Evolutionary conservation across 2,329 filamentous ascomycete species (phyloP), one percentile per base, ranked within the genome.

Genomic region (Aspergillus novoparasiticus): DNA sequence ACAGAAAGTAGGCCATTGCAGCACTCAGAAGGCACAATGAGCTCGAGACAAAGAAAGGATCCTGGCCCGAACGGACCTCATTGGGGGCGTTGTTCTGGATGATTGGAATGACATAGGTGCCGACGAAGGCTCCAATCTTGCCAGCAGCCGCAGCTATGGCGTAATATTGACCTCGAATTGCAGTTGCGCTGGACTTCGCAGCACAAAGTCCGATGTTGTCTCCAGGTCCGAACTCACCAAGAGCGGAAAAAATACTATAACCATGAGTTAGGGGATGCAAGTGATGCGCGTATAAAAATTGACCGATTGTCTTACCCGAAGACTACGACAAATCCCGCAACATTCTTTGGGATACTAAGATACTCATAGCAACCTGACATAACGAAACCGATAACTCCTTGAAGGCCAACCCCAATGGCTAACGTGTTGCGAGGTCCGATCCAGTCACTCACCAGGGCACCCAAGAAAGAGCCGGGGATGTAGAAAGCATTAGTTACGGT

Each of bases 171-270:
- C 93, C 94, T 45, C 93, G 86, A n/a, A 97, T 89, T 21, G 91
- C 90, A 5, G 94, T 97, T 0, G 94, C 92, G 71, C 89, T 93
- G 2, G 92, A 94, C 82, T 97, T 97, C 54, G 91, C 90, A 0
- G 94, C 93, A 34, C 96, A 78, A 0, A 97, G 85, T 3, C 93
- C 93, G 69, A 97, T 96, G 76, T 97, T 97, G 81, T 97, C 91
- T 14, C 94, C 94, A 0, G 94, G 93, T 0, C 94, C 93, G 46
- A 96, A 79, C 76, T 95, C 92, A 57, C 92, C 92, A 1, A 94
- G 83, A 0, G 89, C 86, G 1, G 92, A 81, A 80, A 95, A 95
- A 66, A 95, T 83, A 19, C 86, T 80, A 55, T 43, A 19, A 19
- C 39, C 10, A 34, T 11, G 11, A 45, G 32, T 64, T 57, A 58